Conservation (phyloP, 1,284 basidiomycete species). For the Coriolopsis trogii region DNA sequence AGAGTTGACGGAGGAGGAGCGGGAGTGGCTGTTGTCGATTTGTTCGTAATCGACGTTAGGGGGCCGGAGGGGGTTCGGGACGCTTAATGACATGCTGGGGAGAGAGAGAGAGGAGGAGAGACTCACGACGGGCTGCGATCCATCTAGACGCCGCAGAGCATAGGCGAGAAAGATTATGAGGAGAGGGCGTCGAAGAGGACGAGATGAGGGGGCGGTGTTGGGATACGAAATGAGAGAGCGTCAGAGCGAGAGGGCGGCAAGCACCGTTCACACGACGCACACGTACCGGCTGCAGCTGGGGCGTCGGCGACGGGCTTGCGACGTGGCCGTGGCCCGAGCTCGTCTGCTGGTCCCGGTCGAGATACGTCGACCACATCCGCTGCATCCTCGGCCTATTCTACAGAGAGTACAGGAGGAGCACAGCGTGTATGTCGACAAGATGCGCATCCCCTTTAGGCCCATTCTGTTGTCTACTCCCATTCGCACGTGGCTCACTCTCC, state of each 20-base stretch:
- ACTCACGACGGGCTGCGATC: constrained; percentile 31
- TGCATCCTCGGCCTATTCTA: constrained; percentile 41
- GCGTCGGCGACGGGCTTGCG: constrained; percentile 15
- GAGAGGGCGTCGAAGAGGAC: constrained; percentile 5
- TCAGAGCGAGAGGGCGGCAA: constrained; percentile 12
- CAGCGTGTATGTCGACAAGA: background rate
- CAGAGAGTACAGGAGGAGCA: constrained; percentile 2
- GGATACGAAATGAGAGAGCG: constrained; percentile 13
- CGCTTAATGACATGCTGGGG: constrained; percentile 9
- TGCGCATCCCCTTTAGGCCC: no score
- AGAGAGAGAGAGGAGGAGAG: background rate
- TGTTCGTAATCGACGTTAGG: constrained; percentile 9
- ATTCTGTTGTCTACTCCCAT: no score
- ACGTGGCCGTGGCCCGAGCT: constrained; percentile 15
- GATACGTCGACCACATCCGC: constrained; percentile 54
- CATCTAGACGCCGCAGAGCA: constrained; percentile 30
- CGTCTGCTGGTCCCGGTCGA: constrained; percentile 38
- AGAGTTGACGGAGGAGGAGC: constrained; percentile 41
- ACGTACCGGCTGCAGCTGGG: constrained; percentile 17
- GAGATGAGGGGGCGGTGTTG: constrained; percentile 8
- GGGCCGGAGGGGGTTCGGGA: background rate
- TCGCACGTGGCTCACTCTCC: no score
- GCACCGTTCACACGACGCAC: constrained; percentile 26
- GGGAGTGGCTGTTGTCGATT: constrained; percentile 31
- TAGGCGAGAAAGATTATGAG: constrained; percentile 21